Base-by-base conservation (phyloP, 2,329 filamentous ascomycete species). In the Albifimbria verrucaria region DNA sequence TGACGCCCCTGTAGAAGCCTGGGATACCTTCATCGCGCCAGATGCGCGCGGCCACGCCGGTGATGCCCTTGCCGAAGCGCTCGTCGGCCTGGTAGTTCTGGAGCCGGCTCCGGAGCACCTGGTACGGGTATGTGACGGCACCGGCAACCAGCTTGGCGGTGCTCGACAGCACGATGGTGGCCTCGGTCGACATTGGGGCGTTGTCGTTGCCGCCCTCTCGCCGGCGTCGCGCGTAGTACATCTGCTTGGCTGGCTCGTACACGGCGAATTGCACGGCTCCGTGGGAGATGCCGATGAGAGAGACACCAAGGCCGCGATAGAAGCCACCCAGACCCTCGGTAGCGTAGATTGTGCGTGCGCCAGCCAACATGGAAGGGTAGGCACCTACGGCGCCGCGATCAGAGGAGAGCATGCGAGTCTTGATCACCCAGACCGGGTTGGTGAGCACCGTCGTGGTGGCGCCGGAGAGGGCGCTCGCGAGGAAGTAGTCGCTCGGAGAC, bases 401-500 rank as follows among this genome's bases (percentile, higher is more conserved):
- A 4, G 90, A 92, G 25, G 92, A 91, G 22, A 97, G 78, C 92
- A 99, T 97, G 57, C 94, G 88, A 9, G 93, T 97, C 77, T 97
- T 97, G 69, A 99, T 85, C 3, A 99, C 94, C 94, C 94, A 99
- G 62, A 99, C 87, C 2, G 94, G 94, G 68, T 97, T 97, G 25
- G 94, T 97, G 59, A 93, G 79, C 25, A 90, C 74, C 43, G 92
- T 88, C 2, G 92, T 96, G 41, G 90, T 71, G 18, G 88, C 77
- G 25, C 93, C 92, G 59, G 80, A 76, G 24, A 79, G 65, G n/a
- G 77, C 89, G 28, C 89, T 92, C 4, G 92, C 85, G 46, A 88
- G 64, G 68, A 97, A 93, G 74, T 92, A 96, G 70, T 96, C 91
- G 23, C 77, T 77, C 6, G 84, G 81, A 3, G 78, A 59, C 41